Evolutionary conservation across 441 rosid genomes (phyloP).

Genomic region (Populus tomentosa): DNA sequence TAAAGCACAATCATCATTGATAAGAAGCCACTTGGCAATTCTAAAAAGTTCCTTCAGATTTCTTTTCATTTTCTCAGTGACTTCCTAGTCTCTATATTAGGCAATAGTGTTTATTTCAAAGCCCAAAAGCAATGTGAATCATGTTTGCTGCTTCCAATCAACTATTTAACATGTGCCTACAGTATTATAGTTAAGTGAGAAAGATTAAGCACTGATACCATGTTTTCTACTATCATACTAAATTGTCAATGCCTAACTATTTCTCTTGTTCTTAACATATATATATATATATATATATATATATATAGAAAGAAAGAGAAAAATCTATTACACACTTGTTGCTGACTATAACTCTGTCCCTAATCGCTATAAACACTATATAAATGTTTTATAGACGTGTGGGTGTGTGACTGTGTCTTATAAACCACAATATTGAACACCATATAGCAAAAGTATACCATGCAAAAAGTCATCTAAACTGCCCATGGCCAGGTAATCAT

Average conservation of each 20-base stretch:
- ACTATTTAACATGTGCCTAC: background rate
- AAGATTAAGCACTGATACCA: background rate
- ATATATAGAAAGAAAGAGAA: too few relatives aligned
- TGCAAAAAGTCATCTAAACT: constrained; percentile 89
- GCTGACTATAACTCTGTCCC: background rate
- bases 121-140: background rate
- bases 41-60: background rate
- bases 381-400: background rate
- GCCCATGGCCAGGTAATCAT: constrained; percentile 83
- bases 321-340: background rate
- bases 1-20: background rate
- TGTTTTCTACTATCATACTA: background rate
- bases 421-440: background rate
- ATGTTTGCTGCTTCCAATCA: background rate
- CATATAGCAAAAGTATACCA: constrained; percentile 34
- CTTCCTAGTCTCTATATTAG: background rate
- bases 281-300: too few relatives aligned
- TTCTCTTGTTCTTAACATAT: too few relatives aligned
- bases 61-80: background rate
- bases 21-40: background rate
- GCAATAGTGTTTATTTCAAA: background rate
- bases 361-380: background rate
- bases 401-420: background rate
- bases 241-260: background rate
- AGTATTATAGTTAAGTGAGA: background rate